Base-by-base conservation (phyloP, 1,139 yeast species). In the Nakaseomyces uthaithaninus region DNA sequence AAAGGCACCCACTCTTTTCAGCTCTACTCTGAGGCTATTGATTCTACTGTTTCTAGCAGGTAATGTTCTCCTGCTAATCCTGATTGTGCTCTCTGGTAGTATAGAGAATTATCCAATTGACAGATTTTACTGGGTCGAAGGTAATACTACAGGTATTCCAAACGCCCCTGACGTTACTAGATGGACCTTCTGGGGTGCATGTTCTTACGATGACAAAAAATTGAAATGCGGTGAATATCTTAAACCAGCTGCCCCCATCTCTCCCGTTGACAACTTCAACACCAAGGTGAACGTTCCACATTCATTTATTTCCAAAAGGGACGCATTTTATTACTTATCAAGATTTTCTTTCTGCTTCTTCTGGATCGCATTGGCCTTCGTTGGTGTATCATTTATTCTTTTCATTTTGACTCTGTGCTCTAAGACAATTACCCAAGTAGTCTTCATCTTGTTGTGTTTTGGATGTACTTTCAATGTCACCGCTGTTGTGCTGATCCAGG, bases 121-220 rank as follows among this genome's bases (percentile, higher is more conserved):
- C 62, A 65, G 64, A 39, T 80, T 81, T 52, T 82, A 77, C 64
- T 80, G 87, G 87, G 57, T 82, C 36, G 67, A 73, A 58, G 91
- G 80, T 39, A 80, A 80, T 57, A 81, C 91, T 39, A 61, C 74
- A 1, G 57, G 57, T 39, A 77, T 80, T 42, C 48, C 69, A 8
- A 65, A 67, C 43, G 85, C 87, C n/a, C 69, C 72, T 27, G 63
- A 60, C 27, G 45, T 60, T 24, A 66, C 85, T 15, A 76, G 84
- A 49, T 82, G 91, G 91, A 78, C 89, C 2, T 82, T 77, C 67
- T 82, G 93, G 93, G 91, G 91, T 51, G 72, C 80, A 36, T 80
- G 87, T 62, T 69, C 71, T 42, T 46, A 43, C 4, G 47, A 45
- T 16, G 47, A 52, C 18, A 16, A 23, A 3, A 26, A 25, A 10